These are phyloP conservation scores for Trichoderma citrinoviride DNA, from an alignment of 2,329 filamentous ascomycete genomes.

Conservation along the genomic window DNA sequence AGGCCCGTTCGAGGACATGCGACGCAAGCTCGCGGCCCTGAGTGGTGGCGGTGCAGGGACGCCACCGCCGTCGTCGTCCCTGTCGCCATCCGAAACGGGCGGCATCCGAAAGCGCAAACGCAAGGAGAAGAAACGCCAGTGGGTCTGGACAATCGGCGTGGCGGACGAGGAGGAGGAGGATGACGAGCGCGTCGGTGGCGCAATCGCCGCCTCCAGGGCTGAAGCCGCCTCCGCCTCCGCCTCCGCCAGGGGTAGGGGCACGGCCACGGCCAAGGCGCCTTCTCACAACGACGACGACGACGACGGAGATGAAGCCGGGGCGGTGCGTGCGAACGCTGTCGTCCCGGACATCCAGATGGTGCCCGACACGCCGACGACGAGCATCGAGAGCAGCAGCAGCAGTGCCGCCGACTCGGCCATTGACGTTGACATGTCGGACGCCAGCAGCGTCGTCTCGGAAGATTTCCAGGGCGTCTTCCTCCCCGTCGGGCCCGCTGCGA, in stretches of 20 bases:
- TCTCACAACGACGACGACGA: no score
- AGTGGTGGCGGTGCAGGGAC: constrained; percentile 31
- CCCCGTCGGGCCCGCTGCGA: neutral
- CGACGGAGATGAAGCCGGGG: neutral
- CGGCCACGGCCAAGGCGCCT: constrained; percentile 23
- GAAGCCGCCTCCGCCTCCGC: constrained; percentile 29
- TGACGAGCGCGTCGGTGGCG: constrained; percentile 43
- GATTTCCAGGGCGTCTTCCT: constrained; percentile 27
- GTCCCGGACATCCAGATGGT: constrained; percentile 17
- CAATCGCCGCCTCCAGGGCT: constrained; percentile 41
- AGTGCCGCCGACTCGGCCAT: constrained; percentile 28
- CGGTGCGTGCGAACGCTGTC: neutral
- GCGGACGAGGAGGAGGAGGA: constrained; percentile 47
- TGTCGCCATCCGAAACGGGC: constrained; percentile 38
- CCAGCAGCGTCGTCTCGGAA: constrained; percentile 40
- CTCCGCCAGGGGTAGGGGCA: constrained; percentile 20
- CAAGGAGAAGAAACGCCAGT: constrained; percentile 60
- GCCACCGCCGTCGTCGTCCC: constrained; percentile 7
- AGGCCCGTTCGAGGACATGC: constrained; percentile 62
- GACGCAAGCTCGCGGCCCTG: constrained; percentile 53
- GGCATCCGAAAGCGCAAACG: constrained; percentile 53
- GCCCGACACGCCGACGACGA: constrained; percentile 41
- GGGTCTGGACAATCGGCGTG: constrained; percentile 64
- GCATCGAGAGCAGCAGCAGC: constrained; percentile 38
- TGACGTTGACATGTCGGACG: constrained; percentile 53